Conservation (phyloP, 2,329 filamentous ascomycete genomes). For the Onygenales sp. region DNA sequence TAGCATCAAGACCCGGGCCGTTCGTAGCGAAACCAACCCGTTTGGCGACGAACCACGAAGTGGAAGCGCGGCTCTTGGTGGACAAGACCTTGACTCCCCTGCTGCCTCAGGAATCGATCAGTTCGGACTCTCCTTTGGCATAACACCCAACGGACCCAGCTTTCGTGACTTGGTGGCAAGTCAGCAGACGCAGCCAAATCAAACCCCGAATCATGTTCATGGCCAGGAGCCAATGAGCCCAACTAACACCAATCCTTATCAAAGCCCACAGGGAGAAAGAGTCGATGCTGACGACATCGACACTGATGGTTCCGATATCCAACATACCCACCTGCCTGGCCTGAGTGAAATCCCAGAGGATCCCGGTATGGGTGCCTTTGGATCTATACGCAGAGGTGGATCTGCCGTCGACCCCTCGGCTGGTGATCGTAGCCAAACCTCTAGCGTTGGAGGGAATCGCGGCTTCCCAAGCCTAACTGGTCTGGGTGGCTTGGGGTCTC, state of each 20-base stretch:
- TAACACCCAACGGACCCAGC: constrained; percentile 49
- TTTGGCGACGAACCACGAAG: constrained; percentile 42
- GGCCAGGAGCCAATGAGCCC: constrained; percentile 70
- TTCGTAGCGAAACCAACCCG: constrained; percentile 41
- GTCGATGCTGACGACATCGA: constrained; percentile 55
- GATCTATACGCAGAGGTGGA: constrained; percentile 44
- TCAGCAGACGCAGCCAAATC: constrained; percentile 49
- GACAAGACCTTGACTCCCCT: constrained; percentile 56
- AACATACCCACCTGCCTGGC: constrained; percentile 41
- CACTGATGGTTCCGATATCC: constrained; percentile 44
- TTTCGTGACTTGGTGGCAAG: constrained; percentile 49
- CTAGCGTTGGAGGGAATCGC: constrained; percentile 63
- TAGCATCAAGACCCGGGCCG: constrained; percentile 35
- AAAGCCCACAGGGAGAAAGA: constrained; percentile 73
- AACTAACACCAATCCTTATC: constrained; percentile 91
- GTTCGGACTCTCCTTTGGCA: constrained; percentile 51
- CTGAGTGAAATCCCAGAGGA: constrained; percentile 46
- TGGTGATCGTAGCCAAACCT: constrained; percentile 87
- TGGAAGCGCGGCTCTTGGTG: constrained; percentile 61
- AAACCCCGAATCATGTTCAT: constrained; percentile 41
- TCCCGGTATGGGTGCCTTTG: constrained; percentile 42
- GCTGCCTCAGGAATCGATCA: constrained; percentile 41
- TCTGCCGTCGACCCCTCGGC: constrained; percentile 52
- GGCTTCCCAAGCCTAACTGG: constrained; percentile 55
- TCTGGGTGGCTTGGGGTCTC: constrained; percentile 43